Base-by-base conservation (phyloP, 768 basidiomycete species). In the Trametes coccinea region DNA sequence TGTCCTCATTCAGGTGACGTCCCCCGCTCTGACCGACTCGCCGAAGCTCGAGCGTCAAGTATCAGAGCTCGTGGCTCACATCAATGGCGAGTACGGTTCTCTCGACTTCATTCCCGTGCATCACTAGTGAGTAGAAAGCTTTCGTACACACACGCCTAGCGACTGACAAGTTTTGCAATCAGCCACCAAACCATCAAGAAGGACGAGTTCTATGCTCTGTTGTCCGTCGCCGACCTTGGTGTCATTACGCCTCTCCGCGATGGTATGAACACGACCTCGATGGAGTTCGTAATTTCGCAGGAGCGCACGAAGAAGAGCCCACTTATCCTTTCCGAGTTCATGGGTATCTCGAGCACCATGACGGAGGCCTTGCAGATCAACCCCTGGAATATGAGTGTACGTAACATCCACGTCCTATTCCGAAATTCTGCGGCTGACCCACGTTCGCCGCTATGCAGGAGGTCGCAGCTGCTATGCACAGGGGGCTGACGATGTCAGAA, bases 191-290 rank as follows among this genome's bases (percentile, higher is more conserved):
- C 92, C 1, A 86, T 99, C 69, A 96, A 96, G 74, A 93, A 94
- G 74, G 94, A 98, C 75, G 96, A 99, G 73, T 99, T 97, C 74
- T 98, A 98, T 75, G 96, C 94, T 0, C 82, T 99, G 11, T 79
- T 99, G 40, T 88, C 87, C 57, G 95, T 93, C 3, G 95, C 96
- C 5, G 95, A 98, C 72, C 82, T 98, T 11, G 96, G 90, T 14
- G 88, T 98, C 44, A 96, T 98, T 74, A 98, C 96, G 0, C 93
- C 95, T 0, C 81, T 98, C 6, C 86, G 96, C 37, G 96, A 99
- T 71, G 97, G 96, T 5, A 98, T 98, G 97, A 99, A 99, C 80
- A 98, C 96, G 13, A 97, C 95, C 0, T 90, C 88, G 53, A 96
- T 97, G 94, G 96, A 98, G 75, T 98, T 95, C 74, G 90, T 96